These are phyloP conservation scores for Hypoxylon lenormandii DNA, from an alignment of 495 filamentous ascomycete genomes.

Conservation along the genomic window DNA sequence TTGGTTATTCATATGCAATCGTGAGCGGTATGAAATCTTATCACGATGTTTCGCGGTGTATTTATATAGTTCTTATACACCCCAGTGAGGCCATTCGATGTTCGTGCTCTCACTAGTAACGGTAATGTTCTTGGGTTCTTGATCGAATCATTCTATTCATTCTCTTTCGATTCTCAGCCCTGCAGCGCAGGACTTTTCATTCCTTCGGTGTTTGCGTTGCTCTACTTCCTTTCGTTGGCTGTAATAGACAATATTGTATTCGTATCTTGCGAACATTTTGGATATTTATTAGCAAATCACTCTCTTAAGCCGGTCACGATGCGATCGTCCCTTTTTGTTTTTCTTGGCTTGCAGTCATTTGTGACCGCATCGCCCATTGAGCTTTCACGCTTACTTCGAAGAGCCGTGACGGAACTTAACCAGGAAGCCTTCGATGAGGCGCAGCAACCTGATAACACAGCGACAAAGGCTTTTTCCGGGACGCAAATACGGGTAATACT, in stretches of 20 bases:
- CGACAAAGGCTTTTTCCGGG: constrained; percentile 62
- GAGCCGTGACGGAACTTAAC: constrained; percentile 58
- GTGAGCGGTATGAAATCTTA: not conserved
- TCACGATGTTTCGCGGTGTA: constrained; percentile 9
- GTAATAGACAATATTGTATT: not conserved
- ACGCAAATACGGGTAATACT: constrained; percentile 62
- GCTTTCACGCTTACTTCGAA: constrained; percentile 31
- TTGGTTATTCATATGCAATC: constrained; percentile 8
- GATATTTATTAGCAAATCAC: not conserved
- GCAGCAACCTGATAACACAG: constrained; percentile 61
- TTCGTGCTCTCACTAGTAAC: constrained; percentile 8
- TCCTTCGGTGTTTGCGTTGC: constrained; percentile 13
- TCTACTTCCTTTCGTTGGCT: constrained; percentile 11
- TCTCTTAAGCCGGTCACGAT: constrained; percentile 5
- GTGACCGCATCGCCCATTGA: constrained; percentile 36
- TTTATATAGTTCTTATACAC: constrained; percentile 12
- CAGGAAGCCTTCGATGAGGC: constrained; percentile 64
- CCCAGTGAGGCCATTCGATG: constrained; percentile 8
- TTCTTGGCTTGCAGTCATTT: constrained; percentile 23
- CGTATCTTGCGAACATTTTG: too few species aligned
- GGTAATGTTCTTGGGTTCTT: constrained; percentile 16
- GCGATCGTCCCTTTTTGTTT: constrained; percentile 13
- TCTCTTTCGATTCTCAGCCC: constrained; percentile 24
- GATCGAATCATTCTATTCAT: constrained; percentile 2
- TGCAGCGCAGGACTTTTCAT: constrained; percentile 34